Conservation (phyloP, 106 monocot species). For the Ottelia alismoides region DNA sequence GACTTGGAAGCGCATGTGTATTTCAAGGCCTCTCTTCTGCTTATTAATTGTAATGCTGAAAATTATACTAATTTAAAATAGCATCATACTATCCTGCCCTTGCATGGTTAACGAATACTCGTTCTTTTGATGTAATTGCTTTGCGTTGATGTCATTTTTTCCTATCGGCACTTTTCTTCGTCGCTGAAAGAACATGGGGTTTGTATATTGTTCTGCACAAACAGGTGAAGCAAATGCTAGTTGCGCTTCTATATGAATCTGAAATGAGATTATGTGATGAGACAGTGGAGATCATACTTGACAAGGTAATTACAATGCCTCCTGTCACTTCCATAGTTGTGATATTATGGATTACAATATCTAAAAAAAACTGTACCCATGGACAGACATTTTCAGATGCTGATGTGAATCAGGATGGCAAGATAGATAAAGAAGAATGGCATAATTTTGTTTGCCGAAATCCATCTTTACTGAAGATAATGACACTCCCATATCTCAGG, state of each 20-base stretch:
- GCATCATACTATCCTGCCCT: no score
- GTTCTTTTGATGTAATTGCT: no score
- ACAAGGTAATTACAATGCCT: conserved; percentile 33
- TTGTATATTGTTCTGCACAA: no score
- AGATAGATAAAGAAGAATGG: conserved; percentile 94
- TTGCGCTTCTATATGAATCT: conserved; percentile 73
- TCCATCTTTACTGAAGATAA: conserved; percentile 93
- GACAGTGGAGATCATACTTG: conserved; percentile 72
- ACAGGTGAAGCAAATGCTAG: conserved; percentile 85
- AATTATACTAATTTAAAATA: no score
- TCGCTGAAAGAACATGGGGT: no score
- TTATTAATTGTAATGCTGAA: no score
- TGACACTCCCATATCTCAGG: conserved; percentile 98
- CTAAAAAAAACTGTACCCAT: not conserved
- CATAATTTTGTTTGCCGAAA: conserved; percentile 64
- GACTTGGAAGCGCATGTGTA: no score
- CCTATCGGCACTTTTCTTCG: no score
- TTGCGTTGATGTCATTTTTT: no score
- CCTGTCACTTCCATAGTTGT: not conserved
- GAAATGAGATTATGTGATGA: conserved; percentile 85
- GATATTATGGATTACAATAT: no score
- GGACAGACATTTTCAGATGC: conserved; percentile 84
- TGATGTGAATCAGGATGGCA: conserved; percentile 83
- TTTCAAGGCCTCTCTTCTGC: no score
- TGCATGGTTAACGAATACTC: no score